Conservation (phyloP, 176 grass and related monocot genomes). For the sorghum (Sorghum bicolor) region Sorghum_bicolor_NCBIv3 NC_012872.2:57714501-57715000, state of each 20-base stretch:
- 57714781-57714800: constrained; percentile 24
- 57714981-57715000: constrained; percentile 69
- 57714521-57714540: constrained; percentile 38
- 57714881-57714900: constrained; percentile 70
- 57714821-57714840: constrained; percentile 57
- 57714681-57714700: neutral
- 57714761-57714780: neutral
- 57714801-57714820: constrained; percentile 70
- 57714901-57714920: constrained; percentile 75
- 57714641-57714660: constrained; percentile 12
- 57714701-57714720: neutral
- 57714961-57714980: constrained; percentile 58
- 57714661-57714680: constrained; percentile 7
- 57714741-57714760: neutral
- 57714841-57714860: constrained; percentile 81
- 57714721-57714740: neutral
- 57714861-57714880: constrained; percentile 66
- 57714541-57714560: constrained; percentile 23
- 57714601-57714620: constrained; percentile 4
- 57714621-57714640: constrained; percentile 12
- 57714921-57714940: constrained; percentile 58
- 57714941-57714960: constrained; percentile 69
- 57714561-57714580: constrained; percentile 21
- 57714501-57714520: constrained; percentile 28
- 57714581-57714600: constrained; percentile 16